Evolutionary conservation across 371 early-diverging fungal genomes (phyloP).

Genomic region (Zopfochytrium polystomum): DNA sequence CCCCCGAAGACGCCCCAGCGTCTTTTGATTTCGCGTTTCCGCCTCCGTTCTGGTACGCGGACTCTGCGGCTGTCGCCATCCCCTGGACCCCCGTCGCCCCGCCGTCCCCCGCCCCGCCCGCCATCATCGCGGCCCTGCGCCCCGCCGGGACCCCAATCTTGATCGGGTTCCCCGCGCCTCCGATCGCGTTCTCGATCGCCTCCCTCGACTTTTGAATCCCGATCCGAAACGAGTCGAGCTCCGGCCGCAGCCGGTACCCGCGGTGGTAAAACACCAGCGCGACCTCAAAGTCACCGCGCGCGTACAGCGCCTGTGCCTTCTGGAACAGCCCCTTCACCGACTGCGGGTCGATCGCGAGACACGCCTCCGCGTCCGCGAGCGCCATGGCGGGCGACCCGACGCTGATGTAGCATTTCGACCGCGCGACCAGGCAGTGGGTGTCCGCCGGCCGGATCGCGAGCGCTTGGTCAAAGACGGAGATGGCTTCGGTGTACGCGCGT

Average conservation of each 20-base stretch:
- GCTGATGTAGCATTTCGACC: slow-evolving; percentile 49
- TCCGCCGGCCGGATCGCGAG: slow-evolving; percentile 46
- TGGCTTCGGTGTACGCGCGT: slow-evolving; percentile 40
- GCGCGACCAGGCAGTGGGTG: slow-evolving; percentile 49
- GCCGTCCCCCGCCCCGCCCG: slow-evolving; percentile 4
- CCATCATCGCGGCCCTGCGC: slow-evolving; percentile 24
- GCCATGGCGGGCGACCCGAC: slow-evolving; percentile 38
- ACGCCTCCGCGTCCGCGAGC: slow-evolving; percentile 44
- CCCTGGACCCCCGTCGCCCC: background rate
- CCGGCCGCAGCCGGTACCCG: slow-evolving; percentile 49
- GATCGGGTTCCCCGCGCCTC: slow-evolving; percentile 30
- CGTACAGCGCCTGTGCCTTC: slow-evolving; percentile 55
- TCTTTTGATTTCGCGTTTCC: background rate
- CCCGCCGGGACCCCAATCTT: slow-evolving; percentile 28
- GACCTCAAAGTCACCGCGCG: slow-evolving; percentile 53
- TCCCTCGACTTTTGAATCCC: slow-evolving; percentile 53
- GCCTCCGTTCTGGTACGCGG: background rate
- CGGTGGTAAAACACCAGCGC: slow-evolving; percentile 54
- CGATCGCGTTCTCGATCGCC: slow-evolving; percentile 56
- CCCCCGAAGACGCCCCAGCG: background rate
- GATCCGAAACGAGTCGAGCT: slow-evolving; percentile 48
- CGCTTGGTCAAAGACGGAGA: slow-evolving; percentile 45
- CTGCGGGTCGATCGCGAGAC: slow-evolving; percentile 36
- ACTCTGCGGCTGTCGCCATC: background rate
- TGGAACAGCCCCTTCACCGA: slow-evolving; percentile 48